phyloP scores from a whole-genome alignment of 192 early-diverging fungal species.

The Backusella luteola region DNA sequence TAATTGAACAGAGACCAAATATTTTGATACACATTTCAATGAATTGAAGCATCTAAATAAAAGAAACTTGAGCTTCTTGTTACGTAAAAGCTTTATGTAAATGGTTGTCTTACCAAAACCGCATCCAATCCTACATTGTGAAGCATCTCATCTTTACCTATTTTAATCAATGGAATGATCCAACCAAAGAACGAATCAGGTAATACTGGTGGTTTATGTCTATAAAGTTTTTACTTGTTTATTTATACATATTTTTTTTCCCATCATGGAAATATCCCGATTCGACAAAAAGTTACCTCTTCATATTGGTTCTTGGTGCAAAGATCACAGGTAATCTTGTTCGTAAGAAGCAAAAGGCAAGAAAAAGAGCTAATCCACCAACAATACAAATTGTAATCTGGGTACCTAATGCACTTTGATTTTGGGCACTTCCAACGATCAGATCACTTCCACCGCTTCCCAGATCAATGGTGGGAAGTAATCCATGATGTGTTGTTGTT shows the following conservation, averaged over 20 bases:
- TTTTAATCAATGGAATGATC: constrained; percentile 46
- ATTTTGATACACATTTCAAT: constrained; percentile 46
- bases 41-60: constrained; percentile 48
- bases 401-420: constrained; percentile 20
- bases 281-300: constrained; percentile 17
- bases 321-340: constrained; percentile 26
- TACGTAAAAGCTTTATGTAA: not conserved
- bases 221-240: constrained; percentile 11
- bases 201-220: constrained; percentile 45
- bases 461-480: not conserved
- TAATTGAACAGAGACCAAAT: constrained; percentile 41
- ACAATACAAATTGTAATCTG: constrained; percentile 22
- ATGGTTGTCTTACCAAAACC: constrained; percentile 43
- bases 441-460: not conserved
- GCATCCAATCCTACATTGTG: constrained; percentile 60
- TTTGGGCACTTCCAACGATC: constrained; percentile 11
- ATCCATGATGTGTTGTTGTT: not conserved
- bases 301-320: constrained; percentile 33
- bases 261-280: not conserved
- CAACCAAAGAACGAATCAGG: constrained; percentile 51
- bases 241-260: not conserved
- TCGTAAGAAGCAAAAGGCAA: constrained; percentile 27
- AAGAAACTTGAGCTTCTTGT: not conserved
- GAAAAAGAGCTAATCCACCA: constrained; percentile 26
- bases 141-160: constrained; percentile 40